Conservation (phyloP, 2,329 filamentous ascomycete species). For the Fusarium sp. region DNA sequence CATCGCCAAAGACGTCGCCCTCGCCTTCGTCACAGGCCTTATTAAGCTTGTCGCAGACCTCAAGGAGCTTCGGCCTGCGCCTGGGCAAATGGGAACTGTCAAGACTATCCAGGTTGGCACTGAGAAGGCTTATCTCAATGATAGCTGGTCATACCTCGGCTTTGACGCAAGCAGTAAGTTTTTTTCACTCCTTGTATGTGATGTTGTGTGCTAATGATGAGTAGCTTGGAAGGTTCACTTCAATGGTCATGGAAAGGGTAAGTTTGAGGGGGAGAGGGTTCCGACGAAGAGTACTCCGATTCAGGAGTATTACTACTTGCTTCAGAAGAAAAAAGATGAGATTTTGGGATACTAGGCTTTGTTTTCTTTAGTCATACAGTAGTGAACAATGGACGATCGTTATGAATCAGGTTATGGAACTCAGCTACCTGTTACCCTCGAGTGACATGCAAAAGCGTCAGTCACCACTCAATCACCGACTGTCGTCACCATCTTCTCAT, state of each 20-base stretch:
- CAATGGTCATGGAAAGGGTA: conserved; percentile 50
- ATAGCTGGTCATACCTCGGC: conserved; percentile 58
- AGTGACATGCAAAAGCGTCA: background rate
- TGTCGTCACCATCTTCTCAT: no score
- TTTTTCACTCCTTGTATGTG: accelerated
- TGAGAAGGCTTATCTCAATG: conserved; percentile 57
- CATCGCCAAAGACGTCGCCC: conserved; percentile 52
- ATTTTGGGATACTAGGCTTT: conserved; percentile 8
- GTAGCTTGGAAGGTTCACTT: conserved; percentile 51
- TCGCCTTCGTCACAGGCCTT: conserved; percentile 54
- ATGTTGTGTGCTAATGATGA: conserved; percentile 25
- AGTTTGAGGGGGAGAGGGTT: conserved; percentile 46
- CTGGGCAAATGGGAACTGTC: conserved; percentile 56
- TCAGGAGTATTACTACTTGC: conserved; percentile 49
- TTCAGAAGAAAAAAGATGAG: conserved; percentile 49
- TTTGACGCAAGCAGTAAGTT: conserved; percentile 58
- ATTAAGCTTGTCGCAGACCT: conserved; percentile 55
- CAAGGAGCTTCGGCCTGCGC: conserved; percentile 56
- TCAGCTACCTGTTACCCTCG: background rate
- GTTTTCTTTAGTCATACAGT: accelerated
- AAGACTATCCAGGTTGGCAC: conserved; percentile 54
- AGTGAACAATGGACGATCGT: background rate
- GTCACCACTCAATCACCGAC: background rate
- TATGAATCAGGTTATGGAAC: background rate
- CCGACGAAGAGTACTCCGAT: conserved; percentile 37